Evolutionary conservation across 352 stramenopile species (phyloP).

Genomic region (Pythium phragmitis): DNA sequence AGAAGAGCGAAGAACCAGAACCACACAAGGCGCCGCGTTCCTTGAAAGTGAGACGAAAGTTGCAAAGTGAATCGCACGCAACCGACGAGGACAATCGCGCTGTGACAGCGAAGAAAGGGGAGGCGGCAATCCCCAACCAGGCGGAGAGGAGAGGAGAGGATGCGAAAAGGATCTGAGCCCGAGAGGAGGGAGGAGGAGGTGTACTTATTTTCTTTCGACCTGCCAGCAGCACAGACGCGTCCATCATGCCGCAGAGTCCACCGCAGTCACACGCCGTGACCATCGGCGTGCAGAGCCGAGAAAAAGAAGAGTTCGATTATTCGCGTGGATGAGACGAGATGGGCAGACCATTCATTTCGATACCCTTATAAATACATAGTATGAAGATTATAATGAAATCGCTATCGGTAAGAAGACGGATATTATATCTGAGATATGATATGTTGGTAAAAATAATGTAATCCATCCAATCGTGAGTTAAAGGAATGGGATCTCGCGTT

Average conservation of each 20-base stretch:
- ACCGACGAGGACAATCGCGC: constrained; percentile 1
- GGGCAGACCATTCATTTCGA: not conserved
- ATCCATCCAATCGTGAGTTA: not conserved
- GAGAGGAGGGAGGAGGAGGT: not conserved
- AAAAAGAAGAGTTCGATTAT: constrained; percentile 32
- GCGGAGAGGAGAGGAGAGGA: not conserved
- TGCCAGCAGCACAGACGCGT: constrained; percentile 12
- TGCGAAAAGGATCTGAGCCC: not conserved
- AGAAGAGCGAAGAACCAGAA: not conserved
- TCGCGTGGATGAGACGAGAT: constrained; percentile 14
- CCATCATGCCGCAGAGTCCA: constrained; percentile 5
- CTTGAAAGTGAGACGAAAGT: constrained; percentile 38
- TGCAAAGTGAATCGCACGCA: constrained; percentile 28
- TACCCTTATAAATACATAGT: not conserved
- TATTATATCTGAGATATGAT: not conserved
- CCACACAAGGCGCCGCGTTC: constrained; percentile 20
- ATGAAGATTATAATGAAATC: not conserved
- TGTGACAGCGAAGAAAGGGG: not conserved
- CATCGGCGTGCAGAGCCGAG: not conserved
- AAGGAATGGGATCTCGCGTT: not conserved
- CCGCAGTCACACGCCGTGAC: constrained; percentile 1
- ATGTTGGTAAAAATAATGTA: not conserved
- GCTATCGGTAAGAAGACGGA: not conserved
- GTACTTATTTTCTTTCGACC: not conserved
- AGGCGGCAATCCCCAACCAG: not conserved